Percentiles rank a stretch among this genome's conserved stretches.
These are phyloP conservation scores for Aspergillus chevalieri DNA, from an alignment of 2,329 filamentous ascomycete genomes.

Conservation along the genomic window DNA sequence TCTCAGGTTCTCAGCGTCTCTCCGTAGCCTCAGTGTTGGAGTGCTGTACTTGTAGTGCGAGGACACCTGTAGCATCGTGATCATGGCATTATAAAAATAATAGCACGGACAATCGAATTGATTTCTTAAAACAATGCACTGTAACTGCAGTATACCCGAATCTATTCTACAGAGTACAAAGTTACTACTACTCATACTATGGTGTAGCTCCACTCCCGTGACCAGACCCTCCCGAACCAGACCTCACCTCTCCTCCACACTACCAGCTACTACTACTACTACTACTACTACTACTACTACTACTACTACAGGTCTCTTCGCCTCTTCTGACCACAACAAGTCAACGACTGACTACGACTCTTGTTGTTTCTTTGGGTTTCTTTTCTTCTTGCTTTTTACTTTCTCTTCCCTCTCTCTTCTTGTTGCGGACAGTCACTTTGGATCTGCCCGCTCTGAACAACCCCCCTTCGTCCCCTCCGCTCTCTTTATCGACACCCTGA, in stretches of 20 bases:
- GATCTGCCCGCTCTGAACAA: neutral
- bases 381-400: slow-evolving; percentile 7
- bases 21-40: too few species aligned
- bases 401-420: slow-evolving; percentile 1
- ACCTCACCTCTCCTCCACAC: neutral
- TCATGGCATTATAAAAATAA: too few species aligned
- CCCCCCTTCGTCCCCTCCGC: neutral
- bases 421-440: neutral
- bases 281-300: too few species aligned
- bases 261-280: neutral
- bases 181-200: too few species aligned
- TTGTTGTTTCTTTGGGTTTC: slow-evolving; percentile 6
- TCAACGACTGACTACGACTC: too few species aligned
- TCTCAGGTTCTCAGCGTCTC: too few species aligned
- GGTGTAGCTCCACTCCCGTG: neutral
- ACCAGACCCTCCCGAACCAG: neutral
- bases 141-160: too few species aligned
- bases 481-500: neutral
- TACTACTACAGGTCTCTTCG: neutral
- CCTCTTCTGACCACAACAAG: slow-evolving; percentile 2
- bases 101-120: too few species aligned
- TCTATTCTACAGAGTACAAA: too few species aligned
- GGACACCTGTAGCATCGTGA: too few species aligned
- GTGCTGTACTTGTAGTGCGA: too few species aligned
- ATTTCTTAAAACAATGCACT: too few species aligned